Conservation (phyloP, 257 asterid species). For the Fraxinus americana region DNA sequence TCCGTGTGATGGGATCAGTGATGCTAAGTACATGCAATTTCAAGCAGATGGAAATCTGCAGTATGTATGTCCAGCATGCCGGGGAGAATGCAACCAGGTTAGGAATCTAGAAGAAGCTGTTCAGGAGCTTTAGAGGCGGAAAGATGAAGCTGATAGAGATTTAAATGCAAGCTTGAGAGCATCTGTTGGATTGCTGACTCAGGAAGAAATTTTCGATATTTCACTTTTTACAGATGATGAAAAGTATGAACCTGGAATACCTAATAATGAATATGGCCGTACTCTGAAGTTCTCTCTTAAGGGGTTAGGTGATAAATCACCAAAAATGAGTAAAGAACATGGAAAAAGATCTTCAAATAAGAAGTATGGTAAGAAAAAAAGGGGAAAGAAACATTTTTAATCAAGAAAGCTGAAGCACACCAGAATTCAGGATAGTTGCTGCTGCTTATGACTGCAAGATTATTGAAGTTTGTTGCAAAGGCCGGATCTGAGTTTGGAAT, state of each 20-base stretch:
- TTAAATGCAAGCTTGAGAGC: constrained; percentile 82
- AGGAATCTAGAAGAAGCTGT: constrained; percentile 83
- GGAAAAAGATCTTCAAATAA: constrained; percentile 74
- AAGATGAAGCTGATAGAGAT: constrained; percentile 86
- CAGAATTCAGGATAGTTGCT: constrained; percentile 41
- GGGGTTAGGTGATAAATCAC: constrained; percentile 74
- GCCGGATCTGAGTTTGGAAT: constrained; percentile 51
- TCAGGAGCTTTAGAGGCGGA: constrained; percentile 96
- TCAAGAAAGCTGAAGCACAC: constrained; percentile 35
- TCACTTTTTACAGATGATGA: constrained; percentile 95
- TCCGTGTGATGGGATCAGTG: constrained; percentile 97
- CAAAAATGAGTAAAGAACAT: constrained; percentile 66
- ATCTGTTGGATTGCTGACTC: constrained; percentile 92
- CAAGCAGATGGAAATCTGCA: constrained; percentile 95
- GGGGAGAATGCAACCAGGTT: constrained; percentile 91
- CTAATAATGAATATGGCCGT: constrained; percentile 66
- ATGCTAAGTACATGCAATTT: constrained; percentile 81
- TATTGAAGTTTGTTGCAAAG: constrained; percentile 63
- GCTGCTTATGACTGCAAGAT: too few species aligned
- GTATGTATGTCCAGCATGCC: constrained; percentile 86
- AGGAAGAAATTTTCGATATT: constrained; percentile 78
- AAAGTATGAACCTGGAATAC: constrained; percentile 53
- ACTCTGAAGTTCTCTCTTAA: constrained; percentile 80
- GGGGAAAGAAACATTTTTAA: constrained; percentile 45
- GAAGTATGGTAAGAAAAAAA: constrained; percentile 71